Evolutionary conservation across 2,329 filamentous ascomycete genomes (phyloP).

Genomic region (Plectosphaerella plurivora): DNA sequence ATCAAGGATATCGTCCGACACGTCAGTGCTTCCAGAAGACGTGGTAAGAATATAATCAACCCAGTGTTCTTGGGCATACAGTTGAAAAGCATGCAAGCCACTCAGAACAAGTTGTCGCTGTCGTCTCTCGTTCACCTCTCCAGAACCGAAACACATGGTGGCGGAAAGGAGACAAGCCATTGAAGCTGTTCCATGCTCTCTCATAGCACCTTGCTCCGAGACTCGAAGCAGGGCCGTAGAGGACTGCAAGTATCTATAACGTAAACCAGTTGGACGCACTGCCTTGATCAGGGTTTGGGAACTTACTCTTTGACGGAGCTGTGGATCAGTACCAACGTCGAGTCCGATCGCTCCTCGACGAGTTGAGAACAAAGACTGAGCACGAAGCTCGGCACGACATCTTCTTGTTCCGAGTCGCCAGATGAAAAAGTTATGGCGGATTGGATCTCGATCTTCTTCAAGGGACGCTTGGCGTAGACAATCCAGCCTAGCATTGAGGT

Average conservation of each 20-base stretch:
- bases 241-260: constrained; percentile 7
- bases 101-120: constrained; percentile 12
- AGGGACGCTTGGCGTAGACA: constrained; percentile 24
- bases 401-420: constrained; percentile 3
- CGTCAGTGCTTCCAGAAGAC: not conserved
- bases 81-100: constrained; percentile 22
- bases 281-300: not conserved
- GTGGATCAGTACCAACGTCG: constrained; percentile 17
- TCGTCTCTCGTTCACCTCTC: not conserved
- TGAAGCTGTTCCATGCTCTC: constrained; percentile 16
- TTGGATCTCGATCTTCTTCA: constrained; percentile 23
- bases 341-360: constrained; percentile 14
- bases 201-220: constrained; percentile 1
- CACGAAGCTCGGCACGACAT: constrained; percentile 16
- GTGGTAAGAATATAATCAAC: constrained; percentile 18
- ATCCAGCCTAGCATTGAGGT: constrained; percentile 26
- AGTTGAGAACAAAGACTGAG: constrained; percentile 14
- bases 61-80: constrained; percentile 25
- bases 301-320: constrained; percentile 18
- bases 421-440: constrained; percentile 23
- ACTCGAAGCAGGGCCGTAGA: constrained; percentile 5
- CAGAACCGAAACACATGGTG: constrained; percentile 10
- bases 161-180: constrained; percentile 19
- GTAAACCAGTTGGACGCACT: not conserved
- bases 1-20: not conserved